Base-by-base conservation (phyloP, 164 flowering plant genomes). In the Piper longum region DNA sequence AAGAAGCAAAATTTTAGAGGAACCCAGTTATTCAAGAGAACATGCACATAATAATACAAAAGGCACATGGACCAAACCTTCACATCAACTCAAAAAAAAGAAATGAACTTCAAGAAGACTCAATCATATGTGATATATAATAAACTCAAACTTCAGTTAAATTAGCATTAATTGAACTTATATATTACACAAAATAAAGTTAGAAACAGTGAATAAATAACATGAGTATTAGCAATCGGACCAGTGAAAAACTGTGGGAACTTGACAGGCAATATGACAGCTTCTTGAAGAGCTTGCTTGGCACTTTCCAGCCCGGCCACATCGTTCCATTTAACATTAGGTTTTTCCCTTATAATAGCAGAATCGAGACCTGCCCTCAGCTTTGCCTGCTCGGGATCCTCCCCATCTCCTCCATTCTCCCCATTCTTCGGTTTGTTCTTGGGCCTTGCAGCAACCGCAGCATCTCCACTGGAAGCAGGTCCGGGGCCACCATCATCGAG, bases 231-330 rank as follows among this genome's bases (percentile, higher is more conserved):
- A 12, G 43, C 18, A 19, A 40, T 57, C 68, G 52, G 59, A 90
- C 99, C 97, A 61, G 96, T 87, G 64, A 90, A 93, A 67, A 93
- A 90, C 81, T 93, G 97, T 2, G 97, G 97, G 68, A 88, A 93
- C 70, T 90, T 93, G 56, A 93, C 96, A 0, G 99, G 99, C 59
- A 93, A 76, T 42, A 93, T 90, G 16, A 90, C 99, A 0, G 99
- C 99, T 79, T 93, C 96, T 78, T 93, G 97, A 76, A 93, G 72
- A 2, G 99, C 84, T 80, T 93, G 97, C 73, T 93, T 90, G 41
- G 97, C 99, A 16, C 95, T 89, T 76, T 95, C 99, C 18, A 95
- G 74, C 36, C 99, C 97, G 1, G 97, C 97, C 8, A 95, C 99
- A 76, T 91, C 99, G 62, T 70, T 83, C 99, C 99, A 95, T 83